Percentiles rank a stretch among this genome's conserved stretches.
Evolutionary conservation across 768 basidiomycete genomes (phyloP).

Genomic region (Podaxis mareebaensis): DNA sequence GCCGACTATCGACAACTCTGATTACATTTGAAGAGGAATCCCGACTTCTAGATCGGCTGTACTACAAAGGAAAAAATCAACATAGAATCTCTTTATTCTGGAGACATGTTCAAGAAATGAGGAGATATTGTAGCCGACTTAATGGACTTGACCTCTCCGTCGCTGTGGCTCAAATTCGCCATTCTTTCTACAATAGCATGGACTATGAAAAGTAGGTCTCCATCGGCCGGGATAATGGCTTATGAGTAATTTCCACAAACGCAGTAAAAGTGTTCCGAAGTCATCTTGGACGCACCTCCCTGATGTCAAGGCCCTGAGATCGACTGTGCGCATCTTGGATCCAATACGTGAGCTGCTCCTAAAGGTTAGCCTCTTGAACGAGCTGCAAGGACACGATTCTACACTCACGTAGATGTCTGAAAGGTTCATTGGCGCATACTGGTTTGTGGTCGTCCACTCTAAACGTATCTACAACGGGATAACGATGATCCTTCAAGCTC

Average conservation of each 20-base stretch:
- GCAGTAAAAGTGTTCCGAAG: conserved; percentile 54
- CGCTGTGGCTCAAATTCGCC: conserved; percentile 40
- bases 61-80: conserved; percentile 83
- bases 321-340: conserved; percentile 37
- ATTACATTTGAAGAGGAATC: conserved; percentile 49
- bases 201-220: conserved; percentile 36
- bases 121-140: conserved; percentile 48
- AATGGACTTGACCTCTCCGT: conserved; percentile 30
- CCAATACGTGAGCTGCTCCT: conserved; percentile 1
- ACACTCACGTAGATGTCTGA: conserved; percentile 24
- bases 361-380: background rate
- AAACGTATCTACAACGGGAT: background rate
- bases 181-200: conserved; percentile 50
- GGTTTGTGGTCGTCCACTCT: conserved; percentile 36
- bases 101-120: conserved; percentile 61
- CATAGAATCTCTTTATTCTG: conserved; percentile 71
- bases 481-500: conserved; percentile 39
- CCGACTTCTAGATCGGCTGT: conserved; percentile 62
- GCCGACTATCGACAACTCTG: conserved; percentile 48
- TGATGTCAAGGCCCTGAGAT: conserved; percentile 25
- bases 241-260: background rate
- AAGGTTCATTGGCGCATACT: conserved; percentile 44
- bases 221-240: too few species aligned
- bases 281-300: conserved; percentile 69
- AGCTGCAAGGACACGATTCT: background rate